Conservation (phyloP, 371 early-diverging fungal species). For the Amoeboaphelidium protococcarum region DNA sequence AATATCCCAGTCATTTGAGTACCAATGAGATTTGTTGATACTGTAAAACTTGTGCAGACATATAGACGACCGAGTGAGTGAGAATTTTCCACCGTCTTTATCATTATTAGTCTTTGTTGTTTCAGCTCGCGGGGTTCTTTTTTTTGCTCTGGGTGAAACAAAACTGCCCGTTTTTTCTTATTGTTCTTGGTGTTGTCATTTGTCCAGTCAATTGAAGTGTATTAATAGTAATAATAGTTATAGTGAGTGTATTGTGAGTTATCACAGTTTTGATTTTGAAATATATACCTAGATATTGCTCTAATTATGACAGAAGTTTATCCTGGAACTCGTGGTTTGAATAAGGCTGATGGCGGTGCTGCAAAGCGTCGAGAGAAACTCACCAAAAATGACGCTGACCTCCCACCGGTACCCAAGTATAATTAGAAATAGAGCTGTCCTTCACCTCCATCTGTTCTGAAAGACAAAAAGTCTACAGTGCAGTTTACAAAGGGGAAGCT, state of each 20-base stretch:
- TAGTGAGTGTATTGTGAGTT: neutral
- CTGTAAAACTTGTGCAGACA: too few species aligned
- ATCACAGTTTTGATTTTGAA: neutral
- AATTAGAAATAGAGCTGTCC: neutral
- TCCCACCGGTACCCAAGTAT: neutral
- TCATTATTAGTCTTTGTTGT: too few species aligned
- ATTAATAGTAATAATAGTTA: neutral
- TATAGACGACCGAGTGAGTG: too few species aligned
- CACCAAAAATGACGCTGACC: neutral
- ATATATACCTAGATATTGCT: neutral
- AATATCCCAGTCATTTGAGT: too few species aligned
- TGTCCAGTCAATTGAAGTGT: too few species aligned
- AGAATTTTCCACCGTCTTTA: too few species aligned
- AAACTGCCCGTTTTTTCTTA: too few species aligned
- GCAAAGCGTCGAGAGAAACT: neutral
- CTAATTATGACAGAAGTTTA: neutral
- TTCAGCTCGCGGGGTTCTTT: too few species aligned
- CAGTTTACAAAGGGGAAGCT: constrained; percentile 7
- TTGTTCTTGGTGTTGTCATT: too few species aligned
- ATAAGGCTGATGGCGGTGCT: neutral
- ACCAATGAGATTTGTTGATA: too few species aligned
- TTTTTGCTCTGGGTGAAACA: too few species aligned
- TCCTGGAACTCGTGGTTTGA: neutral
- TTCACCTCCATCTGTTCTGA: constrained; percentile 5
- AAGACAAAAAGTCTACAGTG: constrained; percentile 5